phyloP scores from a whole-genome alignment of 2,329 filamentous ascomycete genomes.

The Orbilia brochopaga region DNA sequence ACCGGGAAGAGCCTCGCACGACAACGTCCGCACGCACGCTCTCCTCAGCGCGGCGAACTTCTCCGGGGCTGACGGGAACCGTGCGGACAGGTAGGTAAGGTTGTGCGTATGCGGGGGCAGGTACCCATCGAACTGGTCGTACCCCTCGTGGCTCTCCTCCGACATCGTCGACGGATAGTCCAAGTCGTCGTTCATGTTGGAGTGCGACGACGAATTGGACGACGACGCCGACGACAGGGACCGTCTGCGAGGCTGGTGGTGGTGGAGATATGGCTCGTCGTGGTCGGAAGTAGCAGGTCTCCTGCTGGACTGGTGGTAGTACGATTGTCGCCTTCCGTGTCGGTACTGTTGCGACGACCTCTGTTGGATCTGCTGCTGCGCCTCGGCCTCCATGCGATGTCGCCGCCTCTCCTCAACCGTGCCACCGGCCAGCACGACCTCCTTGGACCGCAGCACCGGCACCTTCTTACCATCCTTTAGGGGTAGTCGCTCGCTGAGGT shows the following conservation, averaged over 20 bases:
- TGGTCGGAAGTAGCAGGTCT: slow-evolving; percentile 48
- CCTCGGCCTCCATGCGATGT: slow-evolving; percentile 49
- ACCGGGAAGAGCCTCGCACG: slow-evolving; percentile 70
- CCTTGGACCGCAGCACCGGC: slow-evolving; percentile 53
- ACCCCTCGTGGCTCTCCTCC: slow-evolving; percentile 45
- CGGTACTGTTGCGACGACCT: slow-evolving; percentile 49
- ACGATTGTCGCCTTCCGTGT: slow-evolving; percentile 51
- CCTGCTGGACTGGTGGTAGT: slow-evolving; percentile 41
- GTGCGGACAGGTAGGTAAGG: slow-evolving; percentile 72
- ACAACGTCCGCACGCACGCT: slow-evolving; percentile 70
- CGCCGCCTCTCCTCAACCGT: slow-evolving; percentile 45
- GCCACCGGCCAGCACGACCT: slow-evolving; percentile 51
- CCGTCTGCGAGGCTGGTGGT: slow-evolving; percentile 42
- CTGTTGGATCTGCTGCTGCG: slow-evolving; percentile 47
- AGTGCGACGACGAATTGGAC: slow-evolving; percentile 44
- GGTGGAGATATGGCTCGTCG: slow-evolving; percentile 45
- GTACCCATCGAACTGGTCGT: slow-evolving; percentile 43
- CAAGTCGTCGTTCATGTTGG: slow-evolving; percentile 40
- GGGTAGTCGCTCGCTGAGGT: slow-evolving; percentile 56
- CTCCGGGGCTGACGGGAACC: slow-evolving; percentile 67
- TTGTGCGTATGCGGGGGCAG: slow-evolving; percentile 67
- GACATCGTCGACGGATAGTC: slow-evolving; percentile 44
- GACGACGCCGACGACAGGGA: slow-evolving; percentile 50
- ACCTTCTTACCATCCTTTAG: slow-evolving; percentile 51
- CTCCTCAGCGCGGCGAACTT: slow-evolving; percentile 72